Percentiles rank a stretch among this genome's conserved stretches.
Evolutionary conservation across 306 rosid genomes (phyloP).

Genomic region (Fagus crenata): DNA sequence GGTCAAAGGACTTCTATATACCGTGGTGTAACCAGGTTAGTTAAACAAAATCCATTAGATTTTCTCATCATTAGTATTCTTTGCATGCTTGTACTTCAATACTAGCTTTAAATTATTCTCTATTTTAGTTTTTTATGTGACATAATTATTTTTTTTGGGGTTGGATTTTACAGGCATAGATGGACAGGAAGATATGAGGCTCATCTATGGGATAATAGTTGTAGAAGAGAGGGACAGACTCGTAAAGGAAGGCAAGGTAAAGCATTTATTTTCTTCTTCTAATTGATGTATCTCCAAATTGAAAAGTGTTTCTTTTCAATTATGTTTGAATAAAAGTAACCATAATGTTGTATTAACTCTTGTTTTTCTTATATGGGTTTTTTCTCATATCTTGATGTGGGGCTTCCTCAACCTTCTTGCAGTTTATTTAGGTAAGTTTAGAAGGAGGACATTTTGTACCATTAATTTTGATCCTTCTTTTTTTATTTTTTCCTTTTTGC

Average conservation of each 20-base stretch:
- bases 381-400: conserved; percentile 21
- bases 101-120: not conserved
- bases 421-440: conserved; percentile 86
- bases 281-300: not conserved
- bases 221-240: conserved; percentile 97
- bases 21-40: conserved; percentile 93
- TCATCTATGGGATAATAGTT: conserved; percentile 92
- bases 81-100: not conserved
- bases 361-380: conserved; percentile 19
- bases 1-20: conserved; percentile 95
- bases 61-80: not conserved
- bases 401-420: conserved; percentile 45
- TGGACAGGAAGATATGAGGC: conserved; percentile 99
- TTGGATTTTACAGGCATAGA: conserved; percentile 58
- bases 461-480: not conserved
- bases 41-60: not conserved
- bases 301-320: not conserved
- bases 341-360: conserved; percentile 3
- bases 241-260: conserved; percentile 95
- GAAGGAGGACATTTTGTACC: not conserved
- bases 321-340: not conserved
- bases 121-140: not conserved
- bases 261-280: not conserved
- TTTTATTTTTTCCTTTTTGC: not conserved
- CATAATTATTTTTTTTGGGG: not conserved